A percentile compares a stretch with the other conserved stretches of the same genome.
phyloP scores from a whole-genome alignment of 495 filamentous ascomycete genomes.

The Hypomontagnella submonticulosa region DNA sequence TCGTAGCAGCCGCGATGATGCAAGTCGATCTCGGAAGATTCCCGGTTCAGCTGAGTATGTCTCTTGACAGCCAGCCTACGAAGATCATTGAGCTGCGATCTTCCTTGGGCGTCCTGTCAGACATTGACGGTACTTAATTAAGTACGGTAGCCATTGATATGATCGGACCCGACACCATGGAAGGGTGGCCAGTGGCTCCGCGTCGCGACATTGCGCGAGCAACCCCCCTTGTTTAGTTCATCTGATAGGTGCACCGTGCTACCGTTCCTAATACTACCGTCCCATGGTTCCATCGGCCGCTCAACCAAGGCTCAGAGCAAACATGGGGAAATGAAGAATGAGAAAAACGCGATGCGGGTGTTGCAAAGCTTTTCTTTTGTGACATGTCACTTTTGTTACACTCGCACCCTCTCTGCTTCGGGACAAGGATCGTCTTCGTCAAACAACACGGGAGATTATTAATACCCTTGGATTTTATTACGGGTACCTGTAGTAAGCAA shows the following conservation, averaged over 20 bases:
- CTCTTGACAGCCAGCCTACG: slow-evolving; percentile 24
- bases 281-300: slow-evolving; percentile 20
- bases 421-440: slow-evolving; percentile 26
- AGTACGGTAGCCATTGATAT: slow-evolving; percentile 31
- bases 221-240: slow-evolving; percentile 7
- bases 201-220: neutral
- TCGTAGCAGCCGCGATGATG: slow-evolving; percentile 37
- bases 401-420: slow-evolving; percentile 35
- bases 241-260: slow-evolving; percentile 26
- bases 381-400: slow-evolving; percentile 40
- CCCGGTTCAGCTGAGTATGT: slow-evolving; percentile 35
- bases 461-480: slow-evolving; percentile 13
- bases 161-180: slow-evolving; percentile 49
- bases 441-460: slow-evolving; percentile 29
- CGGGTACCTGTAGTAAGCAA: neutral
- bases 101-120: slow-evolving; percentile 38
- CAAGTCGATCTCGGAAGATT: slow-evolving; percentile 46
- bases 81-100: slow-evolving; percentile 35
- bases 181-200: slow-evolving; percentile 26
- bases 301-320: slow-evolving; percentile 27
- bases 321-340: slow-evolving; percentile 23
- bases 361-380: slow-evolving; percentile 31
- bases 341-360: slow-evolving; percentile 6
- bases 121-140: slow-evolving; percentile 39
- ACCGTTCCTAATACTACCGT: slow-evolving; percentile 19